Evolutionary conservation across 129 eudicot species (phyloP).

Genomic region (Heracleum sosnowskyi): DNA sequence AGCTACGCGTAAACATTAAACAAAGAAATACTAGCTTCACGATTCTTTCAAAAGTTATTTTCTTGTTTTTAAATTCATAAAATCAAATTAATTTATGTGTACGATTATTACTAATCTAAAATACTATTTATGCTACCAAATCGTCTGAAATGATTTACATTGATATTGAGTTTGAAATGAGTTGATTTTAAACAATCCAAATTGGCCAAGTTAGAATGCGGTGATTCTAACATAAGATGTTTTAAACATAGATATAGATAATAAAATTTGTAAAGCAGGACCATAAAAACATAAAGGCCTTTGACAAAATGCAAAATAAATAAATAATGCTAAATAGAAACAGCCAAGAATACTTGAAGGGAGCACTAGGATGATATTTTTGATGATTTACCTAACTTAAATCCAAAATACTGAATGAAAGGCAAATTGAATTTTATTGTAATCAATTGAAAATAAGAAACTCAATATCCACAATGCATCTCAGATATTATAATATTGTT

Average conservation of each 20-base stretch:
- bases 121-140: background rate
- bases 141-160: background rate
- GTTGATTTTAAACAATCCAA: background rate
- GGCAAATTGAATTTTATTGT: background rate
- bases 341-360: background rate
- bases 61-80: background rate
- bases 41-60: background rate
- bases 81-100: background rate
- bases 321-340: background rate
- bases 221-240: background rate
- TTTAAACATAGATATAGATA: background rate
- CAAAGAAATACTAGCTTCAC: background rate
- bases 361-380: background rate
- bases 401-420: background rate
- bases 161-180: background rate
- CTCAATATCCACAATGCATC: background rate
- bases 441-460: background rate
- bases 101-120: background rate
- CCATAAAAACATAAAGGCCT: background rate
- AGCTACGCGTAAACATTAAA: background rate
- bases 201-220: background rate
- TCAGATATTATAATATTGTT: slow-evolving; percentile 1
- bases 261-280: background rate
- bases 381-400: background rate
- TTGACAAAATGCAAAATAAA: background rate